Evolutionary conservation across 352 stramenopile genomes (phyloP).

Genomic region (Phytophthora melonis): DNA sequence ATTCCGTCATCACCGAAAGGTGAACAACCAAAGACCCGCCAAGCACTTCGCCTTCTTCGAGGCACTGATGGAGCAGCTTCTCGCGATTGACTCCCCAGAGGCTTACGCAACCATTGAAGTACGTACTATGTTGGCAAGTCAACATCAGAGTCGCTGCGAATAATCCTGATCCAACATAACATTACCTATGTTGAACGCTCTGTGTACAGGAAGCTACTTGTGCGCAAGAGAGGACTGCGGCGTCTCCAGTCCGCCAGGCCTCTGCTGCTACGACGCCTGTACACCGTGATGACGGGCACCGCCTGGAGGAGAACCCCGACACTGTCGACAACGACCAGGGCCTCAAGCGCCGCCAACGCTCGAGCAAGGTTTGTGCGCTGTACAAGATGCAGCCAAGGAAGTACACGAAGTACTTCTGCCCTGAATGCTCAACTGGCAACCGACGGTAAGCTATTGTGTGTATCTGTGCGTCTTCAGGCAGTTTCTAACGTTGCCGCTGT

Average conservation of each 20-base stretch:
- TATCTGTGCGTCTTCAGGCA: no score
- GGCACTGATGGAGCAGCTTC: neutral
- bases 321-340: neutral
- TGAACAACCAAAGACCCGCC: slow-evolving; percentile 8
- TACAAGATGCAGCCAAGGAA: neutral
- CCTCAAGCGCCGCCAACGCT: neutral
- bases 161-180: neutral
- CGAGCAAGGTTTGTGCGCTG: neutral
- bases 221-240: neutral
- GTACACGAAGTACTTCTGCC: no score
- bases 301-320: neutral
- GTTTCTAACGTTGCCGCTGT: no score
- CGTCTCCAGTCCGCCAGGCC: neutral
- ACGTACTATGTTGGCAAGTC: neutral
- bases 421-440: no score
- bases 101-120: neutral
- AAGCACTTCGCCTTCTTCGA: slow-evolving; percentile 21
- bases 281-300: neutral
- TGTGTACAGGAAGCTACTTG: neutral
- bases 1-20: slow-evolving; percentile 2
- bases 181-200: neutral
- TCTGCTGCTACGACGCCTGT: no score
- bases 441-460: no score
- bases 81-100: neutral
- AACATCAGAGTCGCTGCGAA: neutral